These are phyloP conservation scores for Zangia roseola DNA, from an alignment of 768 basidiomycete genomes.

Conservation along the genomic window DNA sequence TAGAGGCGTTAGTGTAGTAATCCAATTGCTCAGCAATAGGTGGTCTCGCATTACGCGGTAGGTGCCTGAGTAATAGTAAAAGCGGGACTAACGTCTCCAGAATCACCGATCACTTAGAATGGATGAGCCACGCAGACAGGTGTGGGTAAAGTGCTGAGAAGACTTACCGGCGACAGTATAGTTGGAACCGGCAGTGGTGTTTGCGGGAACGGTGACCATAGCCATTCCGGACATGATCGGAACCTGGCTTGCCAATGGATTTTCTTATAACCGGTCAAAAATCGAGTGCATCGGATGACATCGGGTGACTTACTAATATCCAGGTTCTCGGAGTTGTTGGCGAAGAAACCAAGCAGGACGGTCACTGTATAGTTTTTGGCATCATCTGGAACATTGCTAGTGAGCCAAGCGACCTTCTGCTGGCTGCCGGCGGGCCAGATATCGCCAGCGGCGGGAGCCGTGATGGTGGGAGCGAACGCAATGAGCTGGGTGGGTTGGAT, in stretches of 20 bases:
- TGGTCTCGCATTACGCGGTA: background rate
- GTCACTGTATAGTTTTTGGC: slow-evolving; percentile 36
- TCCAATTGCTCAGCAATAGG: background rate
- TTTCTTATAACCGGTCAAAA: slow-evolving; percentile 36
- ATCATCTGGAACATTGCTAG: slow-evolving; percentile 37
- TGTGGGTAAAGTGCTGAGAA: background rate
- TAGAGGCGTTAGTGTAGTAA: background rate
- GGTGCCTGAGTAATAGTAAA: slow-evolving; percentile 48
- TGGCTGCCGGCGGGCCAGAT: slow-evolving; percentile 38
- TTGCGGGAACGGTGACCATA: slow-evolving; percentile 50
- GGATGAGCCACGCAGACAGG: background rate
- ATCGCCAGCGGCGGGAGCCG: slow-evolving; percentile 29
- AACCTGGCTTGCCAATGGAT: slow-evolving; percentile 58
- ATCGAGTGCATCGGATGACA: too few relatives aligned
- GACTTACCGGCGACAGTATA: slow-evolving; percentile 67
- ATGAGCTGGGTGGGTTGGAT: slow-evolving; percentile 30
- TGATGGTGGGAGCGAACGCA: slow-evolving; percentile 44
- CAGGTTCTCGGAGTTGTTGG: slow-evolving; percentile 45
- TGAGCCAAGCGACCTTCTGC: slow-evolving; percentile 45
- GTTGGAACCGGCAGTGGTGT: slow-evolving; percentile 37
- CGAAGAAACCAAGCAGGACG: slow-evolving; percentile 45
- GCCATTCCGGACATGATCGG: slow-evolving; percentile 50
- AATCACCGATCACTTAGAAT: slow-evolving; percentile 60
- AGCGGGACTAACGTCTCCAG: slow-evolving; percentile 56
- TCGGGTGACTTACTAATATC: slow-evolving; percentile 41